Conservation (phyloP, 345 rosid species). For the Diplotaxis tenuifolia region DNA sequence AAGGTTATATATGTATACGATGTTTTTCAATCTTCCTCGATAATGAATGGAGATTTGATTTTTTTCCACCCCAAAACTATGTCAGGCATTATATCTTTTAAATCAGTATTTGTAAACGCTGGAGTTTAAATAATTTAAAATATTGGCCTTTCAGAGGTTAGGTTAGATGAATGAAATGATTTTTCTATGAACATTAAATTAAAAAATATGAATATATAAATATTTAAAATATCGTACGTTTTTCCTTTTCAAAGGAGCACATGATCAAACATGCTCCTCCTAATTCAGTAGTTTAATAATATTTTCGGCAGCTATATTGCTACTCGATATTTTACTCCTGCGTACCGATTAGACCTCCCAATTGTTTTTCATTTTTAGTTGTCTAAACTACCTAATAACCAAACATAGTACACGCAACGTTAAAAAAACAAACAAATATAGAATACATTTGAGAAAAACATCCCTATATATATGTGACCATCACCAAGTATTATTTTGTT, state of each 20-base stretch:
- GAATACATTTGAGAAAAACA: not conserved
- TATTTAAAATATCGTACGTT: not conserved
- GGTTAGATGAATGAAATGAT: slow-evolving; percentile 14
- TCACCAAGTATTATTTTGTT: not conserved
- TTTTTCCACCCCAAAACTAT: slow-evolving; percentile 28
- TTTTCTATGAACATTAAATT: not conserved
- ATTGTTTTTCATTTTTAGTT: slow-evolving; percentile 7
- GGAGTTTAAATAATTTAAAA: slow-evolving; percentile 2
- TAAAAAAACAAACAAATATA: not conserved
- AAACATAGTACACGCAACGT: slow-evolving; percentile 1
- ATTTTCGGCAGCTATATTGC: slow-evolving; percentile 21
- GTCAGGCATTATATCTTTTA: slow-evolving; percentile 8
- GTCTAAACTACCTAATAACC: slow-evolving; percentile 13
- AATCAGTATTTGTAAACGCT: slow-evolving; percentile 1
- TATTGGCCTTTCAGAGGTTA: slow-evolving; percentile 8
- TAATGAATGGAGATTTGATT: slow-evolving; percentile 5
- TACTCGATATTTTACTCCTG: slow-evolving; percentile 26
- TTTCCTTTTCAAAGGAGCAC: not conserved
- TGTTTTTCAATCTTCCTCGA: not conserved
- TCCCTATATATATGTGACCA: not conserved
- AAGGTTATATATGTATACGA: not conserved
- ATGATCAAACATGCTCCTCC: slow-evolving; percentile 34
- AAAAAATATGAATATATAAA: not conserved
- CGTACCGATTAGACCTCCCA: slow-evolving; percentile 10
- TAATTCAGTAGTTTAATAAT: slow-evolving; percentile 29